Evolutionary conservation across 2,329 filamentous ascomycete genomes (phyloP).

Genomic region (Calonectria montana): DNA sequence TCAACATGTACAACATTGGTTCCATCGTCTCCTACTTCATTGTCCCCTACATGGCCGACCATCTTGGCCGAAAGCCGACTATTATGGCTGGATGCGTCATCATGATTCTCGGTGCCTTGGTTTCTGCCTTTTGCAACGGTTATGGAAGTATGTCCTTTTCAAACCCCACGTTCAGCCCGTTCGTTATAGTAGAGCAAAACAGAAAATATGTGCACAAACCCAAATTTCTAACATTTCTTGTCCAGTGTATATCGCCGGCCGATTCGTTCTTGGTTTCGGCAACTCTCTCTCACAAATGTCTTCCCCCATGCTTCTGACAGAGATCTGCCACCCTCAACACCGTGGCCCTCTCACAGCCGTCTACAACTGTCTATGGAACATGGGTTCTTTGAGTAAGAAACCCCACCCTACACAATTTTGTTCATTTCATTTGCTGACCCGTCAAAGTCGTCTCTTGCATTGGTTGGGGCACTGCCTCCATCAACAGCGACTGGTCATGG

Average conservation of each 20-base stretch:
- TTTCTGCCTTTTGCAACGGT: constrained; percentile 56
- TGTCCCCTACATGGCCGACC: constrained; percentile 58
- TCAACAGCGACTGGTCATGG: constrained; percentile 74
- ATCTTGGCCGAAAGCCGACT: constrained; percentile 55
- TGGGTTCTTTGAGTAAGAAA: constrained; percentile 58
- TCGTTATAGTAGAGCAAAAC: neutral
- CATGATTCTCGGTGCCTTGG: constrained; percentile 57
- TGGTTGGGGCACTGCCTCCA: constrained; percentile 70
- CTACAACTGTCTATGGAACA: constrained; percentile 77
- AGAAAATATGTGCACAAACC: neutral
- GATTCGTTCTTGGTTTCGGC: constrained; percentile 69
- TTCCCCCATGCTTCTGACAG: constrained; percentile 72
- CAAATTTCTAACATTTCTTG: neutral
- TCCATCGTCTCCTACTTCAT: constrained; percentile 60
- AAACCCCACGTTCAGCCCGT: neutral
- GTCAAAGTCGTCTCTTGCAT: constrained; percentile 66
- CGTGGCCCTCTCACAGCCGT: constrained; percentile 73
- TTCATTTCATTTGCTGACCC: neutral
- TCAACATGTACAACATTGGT: constrained; percentile 65
- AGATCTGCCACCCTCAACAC: constrained; percentile 77
- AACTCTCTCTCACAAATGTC: constrained; percentile 73
- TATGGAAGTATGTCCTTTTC: constrained; percentile 53
- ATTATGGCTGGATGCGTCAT: constrained; percentile 57
- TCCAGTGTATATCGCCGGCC: constrained; percentile 53
- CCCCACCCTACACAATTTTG: neutral